Evolutionary conservation across 805 yeast genomes (phyloP).

Genomic region (Nakazawaea populi): DNA sequence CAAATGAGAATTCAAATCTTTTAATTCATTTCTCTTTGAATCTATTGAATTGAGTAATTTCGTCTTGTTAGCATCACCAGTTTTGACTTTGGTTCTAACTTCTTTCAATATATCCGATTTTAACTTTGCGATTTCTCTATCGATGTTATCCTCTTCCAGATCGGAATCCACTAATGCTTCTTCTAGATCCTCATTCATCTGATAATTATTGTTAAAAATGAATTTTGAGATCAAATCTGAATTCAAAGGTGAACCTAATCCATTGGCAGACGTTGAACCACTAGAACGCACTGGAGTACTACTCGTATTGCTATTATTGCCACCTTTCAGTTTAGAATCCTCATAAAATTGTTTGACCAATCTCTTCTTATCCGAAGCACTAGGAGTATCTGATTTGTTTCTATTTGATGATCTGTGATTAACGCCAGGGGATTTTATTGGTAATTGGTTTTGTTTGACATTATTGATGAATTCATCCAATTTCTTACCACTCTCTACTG

Average conservation of each 20-base stretch:
- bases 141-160: neutral
- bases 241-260: neutral
- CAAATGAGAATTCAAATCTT: slow-evolving; percentile 11
- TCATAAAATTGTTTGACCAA: slow-evolving; percentile 12
- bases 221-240: neutral
- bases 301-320: neutral
- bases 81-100: neutral
- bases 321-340: slow-evolving; percentile 1
- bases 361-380: slow-evolving; percentile 8
- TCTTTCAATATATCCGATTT: neutral
- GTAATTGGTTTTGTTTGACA: neutral
- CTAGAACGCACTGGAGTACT: neutral
- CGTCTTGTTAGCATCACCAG: neutral
- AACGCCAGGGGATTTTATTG: neutral
- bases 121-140: neutral
- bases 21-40: neutral
- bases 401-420: neutral
- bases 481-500: slow-evolving; percentile 4
- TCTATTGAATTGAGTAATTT: neutral
- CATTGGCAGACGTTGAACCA: slow-evolving; percentile 1
- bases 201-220: neutral
- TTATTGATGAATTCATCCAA: slow-evolving; percentile 7
- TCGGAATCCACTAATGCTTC: neutral
- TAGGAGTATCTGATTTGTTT: neutral
- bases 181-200: neutral